These are phyloP conservation scores for Fusarium miscanthi DNA, from an alignment of 2,329 filamentous ascomycete species.

Conservation along the genomic window DNA sequence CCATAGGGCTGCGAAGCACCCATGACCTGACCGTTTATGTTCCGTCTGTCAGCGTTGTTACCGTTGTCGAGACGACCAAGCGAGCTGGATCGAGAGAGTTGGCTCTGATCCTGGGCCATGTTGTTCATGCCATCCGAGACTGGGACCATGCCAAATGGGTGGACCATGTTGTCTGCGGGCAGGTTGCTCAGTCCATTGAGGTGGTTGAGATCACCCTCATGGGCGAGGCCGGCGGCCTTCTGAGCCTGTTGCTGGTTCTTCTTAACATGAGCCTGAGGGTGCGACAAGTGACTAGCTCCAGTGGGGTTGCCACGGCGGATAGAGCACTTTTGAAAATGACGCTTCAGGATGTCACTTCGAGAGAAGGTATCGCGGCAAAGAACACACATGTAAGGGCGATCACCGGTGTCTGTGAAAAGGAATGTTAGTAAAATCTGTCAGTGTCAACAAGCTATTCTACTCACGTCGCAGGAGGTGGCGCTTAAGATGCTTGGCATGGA, in stretches of 20 bases:
- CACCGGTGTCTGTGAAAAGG: conserved; percentile 81
- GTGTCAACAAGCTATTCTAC: conserved; percentile 57
- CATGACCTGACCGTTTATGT: conserved; percentile 64
- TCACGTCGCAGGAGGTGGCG: conserved; percentile 95
- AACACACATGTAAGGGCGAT: conserved; percentile 98
- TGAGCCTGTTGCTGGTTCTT: conserved; percentile 73
- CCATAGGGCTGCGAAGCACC: conserved; percentile 66
- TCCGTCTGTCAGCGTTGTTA: conserved; percentile 67
- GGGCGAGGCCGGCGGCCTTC: conserved; percentile 64
- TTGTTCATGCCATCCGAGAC: conserved; percentile 69
- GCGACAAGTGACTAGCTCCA: conserved; percentile 91
- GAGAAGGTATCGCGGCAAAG: conserved; percentile 98
- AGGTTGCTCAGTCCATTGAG: conserved; percentile 71
- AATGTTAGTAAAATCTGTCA: conserved; percentile 44
- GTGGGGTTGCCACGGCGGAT: conserved; percentile 96
- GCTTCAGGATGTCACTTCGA: conserved; percentile 96
- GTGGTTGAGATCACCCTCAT: conserved; percentile 67
- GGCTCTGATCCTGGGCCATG: conserved; percentile 69
- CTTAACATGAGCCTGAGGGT: conserved; percentile 89
- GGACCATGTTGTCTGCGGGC: conserved; percentile 66
- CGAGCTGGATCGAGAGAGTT: conserved; percentile 71
- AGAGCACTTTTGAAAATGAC: conserved; percentile 99
- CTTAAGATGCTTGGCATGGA: conserved; percentile 97
- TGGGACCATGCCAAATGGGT: conserved; percentile 68
- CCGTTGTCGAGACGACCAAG: conserved; percentile 68